These are phyloP conservation scores for Starmerella floricola DNA, from an alignment of 805 yeast genomes.

Conservation along the genomic window DNA sequence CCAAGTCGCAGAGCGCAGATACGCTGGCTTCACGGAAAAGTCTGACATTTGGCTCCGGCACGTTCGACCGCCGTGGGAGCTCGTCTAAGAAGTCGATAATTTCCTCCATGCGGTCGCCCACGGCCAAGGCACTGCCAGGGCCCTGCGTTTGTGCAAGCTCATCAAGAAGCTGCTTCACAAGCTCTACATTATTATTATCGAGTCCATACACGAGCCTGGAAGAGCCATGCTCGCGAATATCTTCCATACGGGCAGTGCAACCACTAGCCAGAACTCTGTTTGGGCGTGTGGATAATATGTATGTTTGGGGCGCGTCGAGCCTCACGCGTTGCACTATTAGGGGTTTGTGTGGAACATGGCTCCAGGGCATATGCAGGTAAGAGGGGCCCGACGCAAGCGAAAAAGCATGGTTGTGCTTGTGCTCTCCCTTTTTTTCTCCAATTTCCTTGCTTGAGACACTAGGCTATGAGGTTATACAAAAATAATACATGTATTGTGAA, in stretches of 20 bases:
- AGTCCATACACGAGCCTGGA: background rate
- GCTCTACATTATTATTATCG: background rate
- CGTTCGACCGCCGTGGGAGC: background rate
- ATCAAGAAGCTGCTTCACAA: background rate
- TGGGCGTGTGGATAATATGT: no score
- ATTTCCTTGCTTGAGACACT: no score
- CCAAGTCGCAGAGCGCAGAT: background rate
- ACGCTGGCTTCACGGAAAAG: background rate
- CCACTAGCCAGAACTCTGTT: no score
- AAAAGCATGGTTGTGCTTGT: no score
- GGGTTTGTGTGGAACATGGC: no score
- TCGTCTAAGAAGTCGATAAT: constrained; percentile 4
- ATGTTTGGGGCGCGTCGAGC: no score
- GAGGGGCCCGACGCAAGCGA: no score
- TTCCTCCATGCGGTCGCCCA: background rate
- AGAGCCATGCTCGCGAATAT: background rate
- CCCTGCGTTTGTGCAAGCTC: background rate
- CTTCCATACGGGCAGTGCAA: background rate
- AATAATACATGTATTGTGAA: no score
- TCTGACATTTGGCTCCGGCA: background rate
- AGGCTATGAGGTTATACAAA: no score
- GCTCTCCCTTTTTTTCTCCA: no score
- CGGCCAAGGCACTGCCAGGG: background rate
- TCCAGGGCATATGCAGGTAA: no score
- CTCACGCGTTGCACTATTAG: no score